These are phyloP conservation scores for Calvatia gigantea DNA, from an alignment of 768 basidiomycete genomes.

Conservation along the genomic window DNA sequence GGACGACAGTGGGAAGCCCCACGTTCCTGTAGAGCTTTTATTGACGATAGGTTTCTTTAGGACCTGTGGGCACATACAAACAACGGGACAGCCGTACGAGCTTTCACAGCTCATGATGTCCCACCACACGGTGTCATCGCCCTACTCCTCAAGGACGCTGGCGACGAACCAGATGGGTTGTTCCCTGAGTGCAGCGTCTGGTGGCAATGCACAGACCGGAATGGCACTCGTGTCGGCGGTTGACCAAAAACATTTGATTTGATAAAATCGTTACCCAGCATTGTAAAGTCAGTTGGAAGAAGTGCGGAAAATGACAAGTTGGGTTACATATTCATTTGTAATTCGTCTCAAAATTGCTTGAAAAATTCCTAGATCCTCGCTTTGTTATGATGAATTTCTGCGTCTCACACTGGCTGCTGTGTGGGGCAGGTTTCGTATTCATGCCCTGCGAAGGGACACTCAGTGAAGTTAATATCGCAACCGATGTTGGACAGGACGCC, in stretches of 20 bases:
- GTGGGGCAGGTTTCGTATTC: not conserved
- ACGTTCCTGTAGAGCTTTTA: not conserved
- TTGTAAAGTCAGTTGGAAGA: not conserved
- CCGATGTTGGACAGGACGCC: not conserved
- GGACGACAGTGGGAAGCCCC: not conserved
- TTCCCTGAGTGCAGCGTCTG: slow-evolving; percentile 50
- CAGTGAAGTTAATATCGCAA: not conserved
- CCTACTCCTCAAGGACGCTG: slow-evolving; percentile 59
- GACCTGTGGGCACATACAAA: slow-evolving; percentile 73
- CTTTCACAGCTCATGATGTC: slow-evolving; percentile 48
- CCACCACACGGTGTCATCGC: slow-evolving; percentile 71
- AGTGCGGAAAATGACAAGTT: not conserved
- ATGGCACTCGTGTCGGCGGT: slow-evolving; percentile 38
- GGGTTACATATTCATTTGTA: not conserved
- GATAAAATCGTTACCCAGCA: not conserved
- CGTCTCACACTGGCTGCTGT: not conserved
- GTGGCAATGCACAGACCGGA: slow-evolving; percentile 46
- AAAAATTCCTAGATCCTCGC: not conserved
- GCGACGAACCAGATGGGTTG: slow-evolving; percentile 58
- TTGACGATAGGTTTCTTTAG: slow-evolving; percentile 26
- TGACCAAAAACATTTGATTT: slow-evolving; percentile 8
- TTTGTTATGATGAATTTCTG: not conserved
- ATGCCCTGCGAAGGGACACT: not conserved
- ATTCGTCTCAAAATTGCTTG: not conserved
- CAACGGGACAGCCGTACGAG: slow-evolving; percentile 63